phyloP scores from a whole-genome alignment of 805 yeast species.

The Hanseniaspora lachancei region DNA sequence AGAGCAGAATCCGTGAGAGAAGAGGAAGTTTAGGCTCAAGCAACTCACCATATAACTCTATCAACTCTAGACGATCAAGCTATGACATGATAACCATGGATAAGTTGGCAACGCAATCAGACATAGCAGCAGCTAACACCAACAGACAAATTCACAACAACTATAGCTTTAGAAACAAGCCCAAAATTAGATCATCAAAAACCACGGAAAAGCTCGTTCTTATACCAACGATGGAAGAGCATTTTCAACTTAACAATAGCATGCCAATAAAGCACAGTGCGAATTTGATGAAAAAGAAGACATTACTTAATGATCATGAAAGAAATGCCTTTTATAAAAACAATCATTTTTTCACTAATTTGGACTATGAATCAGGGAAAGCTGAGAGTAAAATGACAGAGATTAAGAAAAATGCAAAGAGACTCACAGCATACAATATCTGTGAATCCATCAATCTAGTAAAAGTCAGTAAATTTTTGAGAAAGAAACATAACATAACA shows the following conservation, averaged over 20 bases:
- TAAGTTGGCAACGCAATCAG: constrained; percentile 14
- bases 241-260: constrained; percentile 14
- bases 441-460: constrained; percentile 68
- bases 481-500: constrained; percentile 61
- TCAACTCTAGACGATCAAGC: neutral
- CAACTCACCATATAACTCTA: neutral
- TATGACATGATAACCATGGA: constrained; percentile 14
- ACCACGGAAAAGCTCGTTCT: constrained; percentile 74
- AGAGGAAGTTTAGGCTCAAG: neutral
- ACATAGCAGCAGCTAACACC: constrained; percentile 33
- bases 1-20: neutral
- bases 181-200: constrained; percentile 64
- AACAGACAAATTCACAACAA: constrained; percentile 1
- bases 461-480: constrained; percentile 50
- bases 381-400: constrained; percentile 15
- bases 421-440: constrained; percentile 86
- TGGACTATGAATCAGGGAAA: constrained; percentile 46
- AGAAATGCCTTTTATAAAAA: neutral
- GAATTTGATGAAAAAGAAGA: neutral
- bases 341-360: constrained; percentile 17
- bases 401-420: constrained; percentile 12
- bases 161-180: constrained; percentile 4
- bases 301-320: neutral
- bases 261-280: neutral
- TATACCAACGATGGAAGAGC: constrained; percentile 41